Base-by-base conservation (phyloP, 768 basidiomycete genomes). In the Mycena maculata region DNA sequence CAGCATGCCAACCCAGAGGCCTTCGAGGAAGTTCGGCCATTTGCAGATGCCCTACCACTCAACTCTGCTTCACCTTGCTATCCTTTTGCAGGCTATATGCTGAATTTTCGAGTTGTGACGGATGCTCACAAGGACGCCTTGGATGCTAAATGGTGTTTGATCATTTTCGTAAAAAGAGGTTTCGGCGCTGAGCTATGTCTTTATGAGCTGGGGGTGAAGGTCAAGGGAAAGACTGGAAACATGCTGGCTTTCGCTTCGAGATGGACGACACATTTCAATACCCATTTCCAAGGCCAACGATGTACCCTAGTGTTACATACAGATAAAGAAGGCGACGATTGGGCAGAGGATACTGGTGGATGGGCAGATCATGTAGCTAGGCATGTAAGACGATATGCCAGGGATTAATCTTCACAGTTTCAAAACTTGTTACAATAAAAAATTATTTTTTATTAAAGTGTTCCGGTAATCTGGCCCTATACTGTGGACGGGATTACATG, bases 311-410 rank as follows among this genome's bases (percentile, higher is more conserved):
- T 58, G 1, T 47, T 58, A 18, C 56, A 58, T 25, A 58, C 56
- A 22, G 56, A 58, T 27, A 3, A 8, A 2, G 56, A 47, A 16
- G 56, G 56, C 4, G 28, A n/a, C 18, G 12, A 33, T 6, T 58
- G 56, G 56, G 56, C 2, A 10, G 10, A 58, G 22, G 30, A 58
- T 20, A 12, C 13, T 8, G 56, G 56, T 22, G 56, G 56, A 3
- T 58, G 56, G 56, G 56, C n/a, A 3, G 28, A 44, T 5, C 56
- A 57, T 33, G n/a, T 57, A 20, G 20, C n/a, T 52, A 18, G 31
- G 11, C 50, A 52, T 33, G 3, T 20, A 12, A n/a, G 12, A 10
- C 1, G 10, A 13, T 52, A 52, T n/a, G 3, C 8, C 20, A 7
- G 50, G 23, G n/a, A 52, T 5, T 52, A 52, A 23, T 25, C 13